Base-by-base conservation (phyloP, 176 grass and related monocot genomes). In the Rhynchospora tenuis region DNA sequence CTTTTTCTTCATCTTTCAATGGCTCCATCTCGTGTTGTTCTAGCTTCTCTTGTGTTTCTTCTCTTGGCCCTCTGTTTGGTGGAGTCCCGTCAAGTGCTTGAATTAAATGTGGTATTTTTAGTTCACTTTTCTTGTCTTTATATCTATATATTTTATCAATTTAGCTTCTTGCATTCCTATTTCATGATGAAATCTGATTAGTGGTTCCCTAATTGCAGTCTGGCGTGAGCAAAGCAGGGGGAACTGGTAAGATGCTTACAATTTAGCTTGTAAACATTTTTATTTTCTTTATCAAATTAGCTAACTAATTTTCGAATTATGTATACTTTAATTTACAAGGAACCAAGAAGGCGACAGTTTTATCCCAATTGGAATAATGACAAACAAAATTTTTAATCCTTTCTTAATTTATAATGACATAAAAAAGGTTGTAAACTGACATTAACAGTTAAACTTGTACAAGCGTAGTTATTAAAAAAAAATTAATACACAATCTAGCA, bases 11-110 rank as follows among this genome's bases (percentile, higher is more conserved):
- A 26, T 64, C 70, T 51, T 46, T 72, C 52, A 43, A 88, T 88
- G 86, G 86, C 86, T 67, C 67, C 86, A 19, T 67, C 80, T 59
- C 81, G 81, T 9, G 7, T 38, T 13, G 38, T 52, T 78, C 29
- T 80, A 7, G 27, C 23, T 82, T 83, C 48, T 43, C 59, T 84
- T 43, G 59, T 62, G 78, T 47, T 88, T 45, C 43, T 88, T 45
- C 71, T 88, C 58, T 58, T 84, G 19, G 42, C 62, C 1, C 38
- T 88, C 15, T 59, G 14, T 23, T 15, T 79, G 13, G 81, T 47
- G 22, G 86, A 88, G 70, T 65, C 80, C 10, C 80, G 68, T 65
- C 68, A 14, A 6, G 42, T 77, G 8, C 23, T 64, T 31, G 26
- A 87, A 31, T 5, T 68, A 16, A 71, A 78, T 59, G 9, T 8